Evolutionary conservation across 1,284 basidiomycete species (phyloP), one percentile per base, ranked within the genome.

Genomic region (Ustilago trichophora): DNA sequence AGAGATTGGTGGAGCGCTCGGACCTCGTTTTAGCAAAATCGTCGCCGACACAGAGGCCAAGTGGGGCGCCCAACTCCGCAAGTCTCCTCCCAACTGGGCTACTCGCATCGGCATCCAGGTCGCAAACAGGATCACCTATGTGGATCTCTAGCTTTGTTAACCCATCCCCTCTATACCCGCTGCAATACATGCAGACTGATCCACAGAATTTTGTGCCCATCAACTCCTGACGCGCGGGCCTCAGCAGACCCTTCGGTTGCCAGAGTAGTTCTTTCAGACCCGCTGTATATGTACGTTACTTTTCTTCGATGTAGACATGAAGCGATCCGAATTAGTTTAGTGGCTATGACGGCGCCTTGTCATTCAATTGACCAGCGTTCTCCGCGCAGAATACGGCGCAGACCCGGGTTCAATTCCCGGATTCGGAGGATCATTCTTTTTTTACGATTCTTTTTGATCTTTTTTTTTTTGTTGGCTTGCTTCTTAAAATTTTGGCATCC

Each of bases 331-430:
- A 70, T 71, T 71, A 71, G 67, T 71, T 71, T 71, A 71, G 67
- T 71, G 67, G 67, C 67, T 71, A 71, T 71, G 67, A 71, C 67
- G 67, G 67, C 67, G 62, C 67, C 67, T 71, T 71, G 67, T 71
- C 67, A 71, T 45, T 32, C 12, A 34, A 21, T 47, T 65, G 46
- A 46, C 51, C 19, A 42, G n/a, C 43, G 16, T 45, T 62, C 53
- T 57, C 54, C 51, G 59, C 51, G 55, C 44, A 48, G 38, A 49
- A 34, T 42, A 32, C 67, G 67, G 67, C 67, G 67, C 67, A 70
- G 67, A 70, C 67, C 67, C 67, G 67, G 67, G 67, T 70, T 70
- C 67, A 70, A 70, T 70, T 70, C 67, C 67, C 67, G 67, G 67
- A 70, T 69, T 69, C 51, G 66, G 66, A 69, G 66, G 31, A 29